Evolutionary conservation across 1,284 basidiomycete species (phyloP), one percentile per base, ranked within the genome.

Genomic region (Singerocomus inundabilis): DNA sequence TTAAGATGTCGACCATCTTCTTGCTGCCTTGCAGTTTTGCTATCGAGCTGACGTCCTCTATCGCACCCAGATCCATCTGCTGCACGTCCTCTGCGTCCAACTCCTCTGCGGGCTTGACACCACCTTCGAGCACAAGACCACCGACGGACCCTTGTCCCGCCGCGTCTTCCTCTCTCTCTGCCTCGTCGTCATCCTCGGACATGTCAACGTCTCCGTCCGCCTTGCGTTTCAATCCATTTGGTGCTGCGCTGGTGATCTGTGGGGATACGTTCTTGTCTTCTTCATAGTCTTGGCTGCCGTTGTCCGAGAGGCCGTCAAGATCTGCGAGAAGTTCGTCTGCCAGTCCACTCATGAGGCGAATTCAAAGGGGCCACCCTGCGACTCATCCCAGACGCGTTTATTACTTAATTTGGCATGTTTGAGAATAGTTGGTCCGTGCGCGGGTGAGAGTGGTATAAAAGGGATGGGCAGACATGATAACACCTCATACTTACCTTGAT

Each of bases 11-110:
- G 44, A 77, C 72, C 83, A 98, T 90, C 54, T 84, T 81, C 68
- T 86, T 89, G 66, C 88, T 90, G 16, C 84, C 83, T 47, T 93
- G 84, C n/a, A 99, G 76, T 67, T 90, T 93, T 5, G 95, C 93
- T 43, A 99, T 84, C 58, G 85, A 90, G 48, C 76, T 73, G 15
- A 98, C 91, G 68, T 95, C 91, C 60, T 88, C 86, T 30, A 98
- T 80, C 31, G 72, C 76, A 9, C 83, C 82, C 37, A 99, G 73
- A 62, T 98, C 91, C 85, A 97, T 94, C 59, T 84, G 80, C 63
- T 95, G 87, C 28, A 98, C 95, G 49, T 95, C 93, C 56, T 94
- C 93, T 33, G 79, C 84, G 66, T 97, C 93, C 37, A 98, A 75
- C 70, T 98, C 94, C 25, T 97, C 94, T 8, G 95, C 91, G 8